Evolutionary conservation across 1,284 basidiomycete species (phyloP).

Genomic region (Dichomitus squalens): DNA sequence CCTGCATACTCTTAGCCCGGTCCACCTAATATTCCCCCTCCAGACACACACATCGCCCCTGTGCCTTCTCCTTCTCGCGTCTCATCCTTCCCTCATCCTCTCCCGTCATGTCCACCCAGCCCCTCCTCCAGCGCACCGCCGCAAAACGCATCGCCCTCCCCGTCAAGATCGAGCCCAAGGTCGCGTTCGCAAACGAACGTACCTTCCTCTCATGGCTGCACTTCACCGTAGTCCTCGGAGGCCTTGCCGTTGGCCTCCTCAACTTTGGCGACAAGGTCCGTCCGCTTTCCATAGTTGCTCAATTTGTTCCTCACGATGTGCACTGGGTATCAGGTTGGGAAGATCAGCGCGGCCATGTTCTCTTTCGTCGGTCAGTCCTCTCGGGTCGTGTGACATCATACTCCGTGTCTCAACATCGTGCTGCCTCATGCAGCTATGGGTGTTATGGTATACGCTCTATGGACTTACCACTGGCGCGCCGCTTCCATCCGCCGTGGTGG

Average conservation of each 20-base stretch:
- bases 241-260: slow-evolving; percentile 92
- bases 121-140: slow-evolving; percentile 94
- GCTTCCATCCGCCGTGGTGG: slow-evolving; percentile 90
- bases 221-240: slow-evolving; percentile 93
- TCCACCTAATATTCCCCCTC: slow-evolving; percentile 18
- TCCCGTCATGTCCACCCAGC: slow-evolving; percentile 90
- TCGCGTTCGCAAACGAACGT: slow-evolving; percentile 94
- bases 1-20: slow-evolving; percentile 16
- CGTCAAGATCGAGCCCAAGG: slow-evolving; percentile 92
- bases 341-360: slow-evolving; percentile 92
- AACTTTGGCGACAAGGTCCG: slow-evolving; percentile 94
- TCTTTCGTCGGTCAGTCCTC: slow-evolving; percentile 78
- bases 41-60: background rate
- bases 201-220: slow-evolving; percentile 97
- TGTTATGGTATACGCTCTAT: slow-evolving; percentile 95
- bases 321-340: slow-evolving; percentile 65
- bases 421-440: slow-evolving; percentile 73
- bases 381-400: slow-evolving; percentile 12
- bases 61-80: slow-evolving; percentile 11
- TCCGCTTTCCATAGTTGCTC: background rate
- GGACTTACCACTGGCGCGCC: slow-evolving; percentile 96
- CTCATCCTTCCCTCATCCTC: slow-evolving; percentile 10
- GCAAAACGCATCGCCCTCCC: slow-evolving; percentile 95
- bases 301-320: background rate
- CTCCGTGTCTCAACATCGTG: background rate